These are phyloP conservation scores for Strobilomyces echinocephalus DNA, from an alignment of 768 basidiomycete genomes.

Conservation along the genomic window DNA sequence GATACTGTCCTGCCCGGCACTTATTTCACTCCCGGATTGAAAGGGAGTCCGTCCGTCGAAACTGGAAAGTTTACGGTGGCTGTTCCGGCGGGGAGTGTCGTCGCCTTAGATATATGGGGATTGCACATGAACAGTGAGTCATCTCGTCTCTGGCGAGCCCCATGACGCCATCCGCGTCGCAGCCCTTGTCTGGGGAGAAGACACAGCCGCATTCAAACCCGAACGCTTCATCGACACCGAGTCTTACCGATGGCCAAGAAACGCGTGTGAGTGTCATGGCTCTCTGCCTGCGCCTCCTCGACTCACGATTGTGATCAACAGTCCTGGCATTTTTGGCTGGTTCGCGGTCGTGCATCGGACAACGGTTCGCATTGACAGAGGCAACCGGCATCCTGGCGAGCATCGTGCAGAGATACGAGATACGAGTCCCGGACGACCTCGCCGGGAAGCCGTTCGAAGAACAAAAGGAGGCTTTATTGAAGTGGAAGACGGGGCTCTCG, in stretches of 20 bases:
- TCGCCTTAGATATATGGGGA: slow-evolving; percentile 39
- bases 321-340: slow-evolving; percentile 45
- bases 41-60: slow-evolving; percentile 10
- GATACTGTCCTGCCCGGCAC: slow-evolving; percentile 35
- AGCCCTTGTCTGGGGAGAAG: slow-evolving; percentile 50
- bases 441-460: slow-evolving; percentile 23
- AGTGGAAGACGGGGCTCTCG: slow-evolving; percentile 37
- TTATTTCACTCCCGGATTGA: slow-evolving; percentile 29
- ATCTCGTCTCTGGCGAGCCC: neutral
- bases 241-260: slow-evolving; percentile 47
- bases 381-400: slow-evolving; percentile 40
- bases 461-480: slow-evolving; percentile 32
- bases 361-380: slow-evolving; percentile 44
- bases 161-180: neutral
- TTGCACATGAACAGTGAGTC: slow-evolving; percentile 44
- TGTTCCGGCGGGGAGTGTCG: slow-evolving; percentile 36
- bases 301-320: slow-evolving; percentile 7
- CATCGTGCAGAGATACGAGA: slow-evolving; percentile 39
- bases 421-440: slow-evolving; percentile 38
- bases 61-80: slow-evolving; percentile 32
- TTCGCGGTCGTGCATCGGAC: slow-evolving; percentile 45
- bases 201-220: slow-evolving; percentile 42
- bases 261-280: neutral
- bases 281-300: neutral
- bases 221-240: slow-evolving; percentile 49